phyloP scores from a whole-genome alignment of 108 stramenopile species.

The Skeletonema grethae region DNA sequence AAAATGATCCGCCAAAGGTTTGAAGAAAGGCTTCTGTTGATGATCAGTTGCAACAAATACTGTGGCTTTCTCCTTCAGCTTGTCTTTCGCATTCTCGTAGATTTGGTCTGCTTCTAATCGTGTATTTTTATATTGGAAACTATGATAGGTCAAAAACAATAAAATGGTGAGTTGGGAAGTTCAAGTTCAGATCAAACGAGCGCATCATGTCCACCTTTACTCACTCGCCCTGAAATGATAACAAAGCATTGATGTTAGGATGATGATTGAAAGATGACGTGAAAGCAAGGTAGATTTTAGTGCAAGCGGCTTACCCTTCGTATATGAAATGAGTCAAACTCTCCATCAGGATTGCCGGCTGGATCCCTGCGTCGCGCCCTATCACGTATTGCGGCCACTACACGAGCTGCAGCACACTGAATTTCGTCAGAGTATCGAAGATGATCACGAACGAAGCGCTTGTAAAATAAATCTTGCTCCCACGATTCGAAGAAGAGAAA shows the following conservation, averaged over 20 bases:
- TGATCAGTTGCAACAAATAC: slow-evolving; percentile 91
- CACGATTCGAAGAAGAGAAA: slow-evolving; percentile 83
- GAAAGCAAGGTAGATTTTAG: neutral
- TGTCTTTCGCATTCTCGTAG: slow-evolving; percentile 46
- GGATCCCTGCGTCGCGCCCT: slow-evolving; percentile 36
- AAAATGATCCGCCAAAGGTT: slow-evolving; percentile 43
- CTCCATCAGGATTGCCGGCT: slow-evolving; percentile 33
- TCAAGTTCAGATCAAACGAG: neutral
- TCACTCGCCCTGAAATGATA: neutral
- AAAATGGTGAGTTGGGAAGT: too few relatives aligned
- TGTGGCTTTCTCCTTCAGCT: slow-evolving; percentile 56
- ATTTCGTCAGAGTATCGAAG: slow-evolving; percentile 88
- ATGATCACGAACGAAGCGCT: slow-evolving; percentile 88
- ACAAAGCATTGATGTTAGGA: neutral
- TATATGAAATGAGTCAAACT: slow-evolving; percentile 79
- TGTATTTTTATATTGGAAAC: slow-evolving; percentile 82
- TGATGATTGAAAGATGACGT: neutral
- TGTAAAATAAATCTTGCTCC: slow-evolving; percentile 77
- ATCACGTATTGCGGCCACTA: slow-evolving; percentile 75
- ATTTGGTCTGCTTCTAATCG: slow-evolving; percentile 62
- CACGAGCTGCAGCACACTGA: slow-evolving; percentile 86
- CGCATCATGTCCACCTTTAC: neutral
- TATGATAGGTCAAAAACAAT: slow-evolving; percentile 15
- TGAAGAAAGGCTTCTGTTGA: slow-evolving; percentile 50
- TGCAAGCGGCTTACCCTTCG: slow-evolving; percentile 47